phyloP scores from a whole-genome alignment of 2,329 filamentous ascomycete species.

The Zasmidium cellare region DNA sequence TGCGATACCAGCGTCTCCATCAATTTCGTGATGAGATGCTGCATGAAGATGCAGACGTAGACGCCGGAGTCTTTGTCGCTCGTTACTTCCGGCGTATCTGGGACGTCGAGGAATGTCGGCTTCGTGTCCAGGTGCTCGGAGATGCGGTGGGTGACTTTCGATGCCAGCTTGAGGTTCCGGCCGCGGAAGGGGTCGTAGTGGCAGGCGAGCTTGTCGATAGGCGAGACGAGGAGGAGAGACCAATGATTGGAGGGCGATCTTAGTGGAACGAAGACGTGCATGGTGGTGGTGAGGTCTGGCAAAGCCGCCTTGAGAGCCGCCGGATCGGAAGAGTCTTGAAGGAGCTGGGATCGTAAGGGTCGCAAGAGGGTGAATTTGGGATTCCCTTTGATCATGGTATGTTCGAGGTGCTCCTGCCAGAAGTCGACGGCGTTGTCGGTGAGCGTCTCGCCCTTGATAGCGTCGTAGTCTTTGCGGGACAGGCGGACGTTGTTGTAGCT shows the following conservation, averaged over 20 bases:
- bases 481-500: slow-evolving; percentile 3
- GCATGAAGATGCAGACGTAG: slow-evolving; percentile 14
- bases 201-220: slow-evolving; percentile 8
- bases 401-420: slow-evolving; percentile 14
- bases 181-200: slow-evolving; percentile 9
- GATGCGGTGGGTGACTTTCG: neutral
- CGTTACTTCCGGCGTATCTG: neutral
- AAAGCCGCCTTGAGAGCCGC: slow-evolving; percentile 4
- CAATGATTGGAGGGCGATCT: slow-evolving; percentile 4
- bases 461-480: slow-evolving; percentile 4
- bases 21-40: slow-evolving; percentile 12
- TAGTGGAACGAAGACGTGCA: slow-evolving; percentile 9
- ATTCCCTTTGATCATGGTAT: slow-evolving; percentile 4
- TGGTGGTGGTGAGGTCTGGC: neutral
- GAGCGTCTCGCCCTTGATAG: slow-evolving; percentile 7
- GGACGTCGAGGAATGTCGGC: slow-evolving; percentile 6
- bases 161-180: slow-evolving; percentile 1
- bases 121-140: neutral
- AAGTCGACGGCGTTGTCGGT: slow-evolving; percentile 11
- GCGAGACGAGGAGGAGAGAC: slow-evolving; percentile 12
- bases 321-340: neutral
- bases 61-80: slow-evolving; percentile 11
- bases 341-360: slow-evolving; percentile 4
- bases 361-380: slow-evolving; percentile 8
- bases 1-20: slow-evolving; percentile 6